Conservation (phyloP, 495 filamentous ascomycete species). For the Apodospora peruviana region DNA sequence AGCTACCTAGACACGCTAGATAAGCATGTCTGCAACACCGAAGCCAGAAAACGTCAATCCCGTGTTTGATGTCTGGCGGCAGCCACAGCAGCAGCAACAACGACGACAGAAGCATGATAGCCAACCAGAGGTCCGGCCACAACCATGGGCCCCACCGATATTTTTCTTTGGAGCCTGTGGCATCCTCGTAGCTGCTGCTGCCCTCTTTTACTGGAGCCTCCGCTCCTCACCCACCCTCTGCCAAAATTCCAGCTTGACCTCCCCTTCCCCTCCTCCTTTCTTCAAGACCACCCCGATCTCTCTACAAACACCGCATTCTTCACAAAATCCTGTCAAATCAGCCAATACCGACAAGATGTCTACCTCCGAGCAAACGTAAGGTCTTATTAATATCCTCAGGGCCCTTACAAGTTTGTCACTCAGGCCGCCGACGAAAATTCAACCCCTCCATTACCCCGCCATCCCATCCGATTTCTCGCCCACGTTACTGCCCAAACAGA, state of each 20-base stretch:
- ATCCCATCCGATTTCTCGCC: conserved; percentile 8
- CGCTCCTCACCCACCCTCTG: conserved; percentile 8
- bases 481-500: conserved; percentile 1
- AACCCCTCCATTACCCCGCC: conserved; percentile 28
- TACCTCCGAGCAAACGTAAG: conserved; percentile 85
- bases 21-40: not conserved
- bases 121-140: conserved; percentile 8
- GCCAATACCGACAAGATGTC: conserved; percentile 61
- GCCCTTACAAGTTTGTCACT: conserved; percentile 5
- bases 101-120: not conserved
- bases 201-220: conserved; percentile 18
- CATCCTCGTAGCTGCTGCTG: conserved; percentile 14
- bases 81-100: conserved; percentile 1
- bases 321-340: conserved; percentile 25
- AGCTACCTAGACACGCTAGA: too few species aligned
- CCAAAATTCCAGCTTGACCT: conserved; percentile 13
- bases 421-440: conserved; percentile 1
- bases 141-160: conserved; percentile 5
- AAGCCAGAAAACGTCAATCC: conserved; percentile 2
- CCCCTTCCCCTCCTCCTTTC: not conserved
- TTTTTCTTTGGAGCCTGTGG: conserved; percentile 9
- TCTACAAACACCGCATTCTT: conserved; percentile 35
- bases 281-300: too few species aligned
- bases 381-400: conserved; percentile 12
- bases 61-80: not conserved